phyloP scores from a whole-genome alignment of 768 basidiomycete species.

The Hypholoma sublateritium region DNA sequence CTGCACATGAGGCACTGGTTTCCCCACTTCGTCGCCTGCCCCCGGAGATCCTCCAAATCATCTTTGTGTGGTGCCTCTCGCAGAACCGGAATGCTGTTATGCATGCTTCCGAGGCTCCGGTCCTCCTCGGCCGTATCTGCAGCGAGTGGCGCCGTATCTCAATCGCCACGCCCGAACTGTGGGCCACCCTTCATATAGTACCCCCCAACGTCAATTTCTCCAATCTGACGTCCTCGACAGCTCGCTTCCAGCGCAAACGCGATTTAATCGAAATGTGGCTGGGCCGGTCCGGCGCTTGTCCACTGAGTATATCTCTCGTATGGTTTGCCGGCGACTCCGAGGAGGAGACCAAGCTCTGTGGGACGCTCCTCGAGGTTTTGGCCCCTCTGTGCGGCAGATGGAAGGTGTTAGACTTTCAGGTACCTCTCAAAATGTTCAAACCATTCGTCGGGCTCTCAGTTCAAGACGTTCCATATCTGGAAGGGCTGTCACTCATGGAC shows the following conservation, averaged over 20 bases:
- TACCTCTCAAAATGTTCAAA: constrained; percentile 26
- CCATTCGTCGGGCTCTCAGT: constrained; percentile 22
- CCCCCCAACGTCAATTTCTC: constrained; percentile 24
- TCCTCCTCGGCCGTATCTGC: constrained; percentile 27
- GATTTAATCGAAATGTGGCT: constrained; percentile 26
- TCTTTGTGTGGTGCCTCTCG: constrained; percentile 26
- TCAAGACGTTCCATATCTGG: constrained; percentile 23
- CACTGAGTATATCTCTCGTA: constrained; percentile 24
- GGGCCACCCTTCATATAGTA: constrained; percentile 26
- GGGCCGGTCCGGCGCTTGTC: constrained; percentile 22
- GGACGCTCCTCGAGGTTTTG: constrained; percentile 20
- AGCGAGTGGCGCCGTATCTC: constrained; percentile 26
- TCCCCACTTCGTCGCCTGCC: constrained; percentile 25
- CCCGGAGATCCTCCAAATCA: constrained; percentile 24
- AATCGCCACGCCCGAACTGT: constrained; percentile 24
- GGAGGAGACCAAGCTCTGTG: constrained; percentile 22
- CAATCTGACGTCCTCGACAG: constrained; percentile 16
- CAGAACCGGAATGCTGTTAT: constrained; percentile 26
- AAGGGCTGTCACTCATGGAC: constrained; percentile 25
- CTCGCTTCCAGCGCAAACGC: constrained; percentile 22
- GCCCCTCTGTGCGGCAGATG: constrained; percentile 22
- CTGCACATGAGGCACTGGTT: constrained; percentile 21
- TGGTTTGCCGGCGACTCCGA: constrained; percentile 28
- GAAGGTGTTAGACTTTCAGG: constrained; percentile 25
- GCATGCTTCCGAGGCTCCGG: constrained; percentile 25